phyloP scores from a whole-genome alignment of 2,329 filamentous ascomycete genomes.

The Trichothecium roseum region DNA sequence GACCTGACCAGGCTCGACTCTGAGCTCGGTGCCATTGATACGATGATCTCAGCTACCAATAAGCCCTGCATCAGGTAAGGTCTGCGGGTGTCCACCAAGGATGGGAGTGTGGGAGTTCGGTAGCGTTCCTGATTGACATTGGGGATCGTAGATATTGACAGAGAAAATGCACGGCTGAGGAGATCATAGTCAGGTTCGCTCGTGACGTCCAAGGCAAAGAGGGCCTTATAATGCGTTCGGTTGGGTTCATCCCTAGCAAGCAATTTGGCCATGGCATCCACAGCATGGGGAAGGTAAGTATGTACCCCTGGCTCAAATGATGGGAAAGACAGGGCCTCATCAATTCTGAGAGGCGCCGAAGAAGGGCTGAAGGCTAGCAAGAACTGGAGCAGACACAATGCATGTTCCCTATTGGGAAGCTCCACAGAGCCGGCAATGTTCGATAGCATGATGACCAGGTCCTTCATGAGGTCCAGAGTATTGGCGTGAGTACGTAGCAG shows the following conservation, averaged over 20 bases:
- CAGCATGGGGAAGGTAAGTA: conserved; percentile 77
- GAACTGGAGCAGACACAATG: conserved; percentile 77
- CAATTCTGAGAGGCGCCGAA: conserved; percentile 49
- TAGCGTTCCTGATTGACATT: conserved; percentile 44
- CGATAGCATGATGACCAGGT: conserved; percentile 77
- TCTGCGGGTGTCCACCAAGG: conserved; percentile 72
- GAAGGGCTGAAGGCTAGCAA: conserved; percentile 81
- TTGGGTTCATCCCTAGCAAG: conserved; percentile 92
- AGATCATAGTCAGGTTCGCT: conserved; percentile 63
- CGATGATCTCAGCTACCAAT: conserved; percentile 79
- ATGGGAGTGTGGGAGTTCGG: conserved; percentile 48
- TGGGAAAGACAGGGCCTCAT: conserved; percentile 61
- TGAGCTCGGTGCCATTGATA: conserved; percentile 60
- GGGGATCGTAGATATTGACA: conserved; percentile 78
- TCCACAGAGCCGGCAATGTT: conserved; percentile 77
- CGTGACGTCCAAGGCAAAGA: conserved; percentile 64
- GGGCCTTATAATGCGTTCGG: conserved; percentile 67
- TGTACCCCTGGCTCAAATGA: conserved; percentile 73
- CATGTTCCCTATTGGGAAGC: conserved; percentile 78
- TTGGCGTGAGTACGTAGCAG: conserved; percentile 73
- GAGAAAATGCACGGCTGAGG: conserved; percentile 74
- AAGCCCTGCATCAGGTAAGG: conserved; percentile 87
- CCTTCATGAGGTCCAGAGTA: conserved; percentile 95
- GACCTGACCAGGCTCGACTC: conserved; percentile 62
- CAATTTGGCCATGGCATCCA: conserved; percentile 85